These are phyloP conservation scores for Kwoniella europaea DNA, from an alignment of 768 basidiomycete species.

Conservation along the genomic window DNA sequence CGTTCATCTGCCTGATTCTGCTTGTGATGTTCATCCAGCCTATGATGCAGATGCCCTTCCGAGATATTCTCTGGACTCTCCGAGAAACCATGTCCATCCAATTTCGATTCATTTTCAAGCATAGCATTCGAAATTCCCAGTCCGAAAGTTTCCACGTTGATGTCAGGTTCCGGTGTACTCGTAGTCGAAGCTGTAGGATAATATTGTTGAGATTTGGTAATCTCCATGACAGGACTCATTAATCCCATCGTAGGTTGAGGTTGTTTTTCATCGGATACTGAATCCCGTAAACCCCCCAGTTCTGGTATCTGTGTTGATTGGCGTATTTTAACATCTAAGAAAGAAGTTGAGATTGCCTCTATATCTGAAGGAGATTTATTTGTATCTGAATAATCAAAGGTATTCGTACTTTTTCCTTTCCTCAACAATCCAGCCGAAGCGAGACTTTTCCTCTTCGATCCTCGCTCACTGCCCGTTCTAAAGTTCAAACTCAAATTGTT, in stretches of 20 bases:
- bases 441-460: constrained; percentile 16
- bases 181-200: too few species aligned
- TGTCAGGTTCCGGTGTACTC: too few species aligned
- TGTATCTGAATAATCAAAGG: constrained; percentile 15
- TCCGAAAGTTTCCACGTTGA: background rate
- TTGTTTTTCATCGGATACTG: background rate
- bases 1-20: background rate
- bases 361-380: too few species aligned
- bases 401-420: constrained; percentile 27
- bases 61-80: constrained; percentile 7
- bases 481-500: constrained; percentile 14
- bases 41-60: background rate
- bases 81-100: background rate
- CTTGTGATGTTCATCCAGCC: background rate
- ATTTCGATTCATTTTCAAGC: background rate
- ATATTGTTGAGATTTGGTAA: background rate
- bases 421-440: constrained; percentile 5
- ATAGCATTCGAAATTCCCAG: background rate
- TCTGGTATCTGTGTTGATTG: background rate
- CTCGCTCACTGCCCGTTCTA: constrained; percentile 31
- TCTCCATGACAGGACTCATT: constrained; percentile 38
- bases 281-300: too few species aligned
- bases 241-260: background rate
- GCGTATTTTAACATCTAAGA: background rate
- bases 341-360: background rate